These are phyloP conservation scores for Anthoceros angustus DNA, from an alignment of 225 moss, liverwort and hornwort genomes.

Conservation along the genomic window DNA sequence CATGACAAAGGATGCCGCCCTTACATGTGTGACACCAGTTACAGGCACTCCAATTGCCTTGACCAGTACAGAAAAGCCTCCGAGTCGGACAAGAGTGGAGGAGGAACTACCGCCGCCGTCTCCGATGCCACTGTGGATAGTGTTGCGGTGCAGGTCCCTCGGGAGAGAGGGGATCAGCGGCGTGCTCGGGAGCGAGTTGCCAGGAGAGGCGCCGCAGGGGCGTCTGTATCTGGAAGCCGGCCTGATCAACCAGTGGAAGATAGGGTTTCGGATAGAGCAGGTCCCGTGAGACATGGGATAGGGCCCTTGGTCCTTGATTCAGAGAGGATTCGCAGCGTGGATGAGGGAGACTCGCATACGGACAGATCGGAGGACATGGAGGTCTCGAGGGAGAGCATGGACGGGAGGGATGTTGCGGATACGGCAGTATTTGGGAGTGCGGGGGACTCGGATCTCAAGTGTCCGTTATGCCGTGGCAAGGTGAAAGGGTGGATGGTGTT, in stretches of 20 bases:
- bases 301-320: constrained; percentile 9
- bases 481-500: constrained; percentile 84
- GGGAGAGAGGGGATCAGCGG: constrained; percentile 6
- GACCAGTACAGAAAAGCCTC: constrained; percentile 90
- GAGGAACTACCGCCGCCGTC: constrained; percentile 10
- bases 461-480: constrained; percentile 89
- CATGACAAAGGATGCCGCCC: constrained; percentile 90
- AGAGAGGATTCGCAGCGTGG: constrained; percentile 15
- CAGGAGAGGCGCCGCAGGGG: neutral
- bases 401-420: constrained; percentile 17
- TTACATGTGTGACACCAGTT: constrained; percentile 97
- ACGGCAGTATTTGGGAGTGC: constrained; percentile 10
- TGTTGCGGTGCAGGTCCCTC: constrained; percentile 11
- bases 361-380: constrained; percentile 15
- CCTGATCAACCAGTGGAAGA: neutral
- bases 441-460: constrained; percentile 53
- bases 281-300: neutral
- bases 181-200: neutral
- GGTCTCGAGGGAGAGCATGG: constrained; percentile 15
- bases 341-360: constrained; percentile 12
- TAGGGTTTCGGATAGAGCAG: neutral
- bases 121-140: constrained; percentile 17
- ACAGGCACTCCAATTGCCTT: constrained; percentile 90
- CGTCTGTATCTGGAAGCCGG: neutral
- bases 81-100: constrained; percentile 17